phyloP scores from a whole-genome alignment of 179 eudicot genomes.

The Heliamphora pulchella region DNA sequence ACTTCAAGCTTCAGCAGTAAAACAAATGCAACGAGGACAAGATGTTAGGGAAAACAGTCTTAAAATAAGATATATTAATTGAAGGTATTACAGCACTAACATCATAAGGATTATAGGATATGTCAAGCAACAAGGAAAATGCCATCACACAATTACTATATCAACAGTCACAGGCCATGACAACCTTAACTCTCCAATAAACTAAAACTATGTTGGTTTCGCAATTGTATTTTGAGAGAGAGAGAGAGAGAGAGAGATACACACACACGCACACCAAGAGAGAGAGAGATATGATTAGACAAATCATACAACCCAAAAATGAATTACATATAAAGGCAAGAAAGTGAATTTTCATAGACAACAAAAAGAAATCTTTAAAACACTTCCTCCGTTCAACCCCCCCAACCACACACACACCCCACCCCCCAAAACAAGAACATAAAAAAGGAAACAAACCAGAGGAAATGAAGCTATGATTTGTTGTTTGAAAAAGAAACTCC shows the following conservation, averaged over 20 bases:
- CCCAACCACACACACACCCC: neutral
- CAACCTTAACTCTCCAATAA: neutral
- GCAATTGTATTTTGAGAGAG: neutral
- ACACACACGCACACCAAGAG: no score
- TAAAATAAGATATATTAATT: neutral
- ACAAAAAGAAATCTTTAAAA: neutral
- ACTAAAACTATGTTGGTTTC: neutral
- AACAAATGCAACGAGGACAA: conserved; percentile 25
- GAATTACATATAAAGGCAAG: neutral
- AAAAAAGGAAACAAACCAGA: no score
- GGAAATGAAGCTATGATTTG: no score
- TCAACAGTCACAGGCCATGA: neutral
- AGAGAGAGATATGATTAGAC: neutral
- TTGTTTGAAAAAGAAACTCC: neutral
- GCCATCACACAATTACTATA: neutral
- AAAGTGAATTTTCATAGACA: neutral
- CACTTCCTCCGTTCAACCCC: neutral
- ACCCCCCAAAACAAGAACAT: no score
- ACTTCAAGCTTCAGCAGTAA: conserved; percentile 72
- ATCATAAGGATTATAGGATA: neutral
- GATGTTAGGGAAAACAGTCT: conserved; percentile 7
- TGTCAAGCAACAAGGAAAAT: neutral
- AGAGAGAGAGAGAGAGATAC: no score
- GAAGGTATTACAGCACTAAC: neutral
- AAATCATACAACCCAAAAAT: neutral